Base-by-base conservation (phyloP, 108 stramenopile species). In the Cyclotella baltica region DNA sequence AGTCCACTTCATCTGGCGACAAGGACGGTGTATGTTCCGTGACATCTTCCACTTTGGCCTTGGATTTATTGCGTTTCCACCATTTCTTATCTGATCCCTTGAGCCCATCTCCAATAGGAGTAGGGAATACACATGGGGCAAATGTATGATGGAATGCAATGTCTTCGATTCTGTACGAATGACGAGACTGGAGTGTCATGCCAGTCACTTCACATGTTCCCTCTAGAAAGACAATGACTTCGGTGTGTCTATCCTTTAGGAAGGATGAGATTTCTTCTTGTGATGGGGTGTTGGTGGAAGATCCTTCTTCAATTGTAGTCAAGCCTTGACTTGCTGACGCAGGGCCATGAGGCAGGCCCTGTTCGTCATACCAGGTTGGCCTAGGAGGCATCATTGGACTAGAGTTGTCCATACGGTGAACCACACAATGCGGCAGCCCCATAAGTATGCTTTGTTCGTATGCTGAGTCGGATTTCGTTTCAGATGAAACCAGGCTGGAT, bases 141-240 rank as follows among this genome's bases (percentile, higher is more conserved):
- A 98, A 97, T 10, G 87, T 90, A 30, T 88, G 76, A 80, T 98
- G 64, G 89, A 95, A 99, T 4, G 73, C 87, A 33, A 99, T 79
- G 65, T 98, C 96, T 22, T 86, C 85, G 51, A 75, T 48, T 46
- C 81, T 63, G 83, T 98, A 99, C 0, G 96, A 96, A 81, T 99
- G 98, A 2, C 97, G 88, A 13, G 97, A 93, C 73, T 99, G 98
- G 15, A 92, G 72, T 25, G 92, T 82, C 67, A 90, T 83, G 9
- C 96, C 94, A 1, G 98, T 98, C 27, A 92, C 74, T 67, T 92
- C 92, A 72, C 97, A 97, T 27, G 88, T 95, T 31, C 98, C 98
- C 76, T 99, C 98, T n/a, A 98, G 90, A 52, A 97, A 85, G 8
- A 96, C 95, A 13, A 99, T 90, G 67, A 99, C 80, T 81, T 99